These are phyloP conservation scores for Xerocomus cyaneibrunnescens DNA, from an alignment of 1,284 basidiomycete species.

Conservation along the genomic window DNA sequence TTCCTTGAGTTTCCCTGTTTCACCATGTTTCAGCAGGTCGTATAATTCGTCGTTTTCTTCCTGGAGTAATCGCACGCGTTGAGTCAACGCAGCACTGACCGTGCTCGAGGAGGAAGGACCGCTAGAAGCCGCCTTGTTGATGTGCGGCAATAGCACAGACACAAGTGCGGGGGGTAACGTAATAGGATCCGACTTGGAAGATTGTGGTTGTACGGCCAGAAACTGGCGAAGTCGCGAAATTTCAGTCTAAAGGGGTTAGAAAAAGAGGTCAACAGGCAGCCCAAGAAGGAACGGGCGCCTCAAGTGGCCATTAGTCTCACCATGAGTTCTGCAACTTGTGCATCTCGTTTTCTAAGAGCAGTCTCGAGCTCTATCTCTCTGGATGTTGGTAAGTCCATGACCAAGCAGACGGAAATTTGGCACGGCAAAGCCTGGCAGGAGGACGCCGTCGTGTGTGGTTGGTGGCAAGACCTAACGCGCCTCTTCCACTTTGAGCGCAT, in stretches of 20 bases:
- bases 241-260: slow-evolving; percentile 54
- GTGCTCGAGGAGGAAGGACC: slow-evolving; percentile 50
- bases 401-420: slow-evolving; percentile 16
- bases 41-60: slow-evolving; percentile 83
- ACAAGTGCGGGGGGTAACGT: slow-evolving; percentile 67
- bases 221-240: slow-evolving; percentile 63
- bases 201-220: slow-evolving; percentile 51
- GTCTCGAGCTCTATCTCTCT: slow-evolving; percentile 78
- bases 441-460: slow-evolving; percentile 29
- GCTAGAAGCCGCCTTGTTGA: slow-evolving; percentile 44
- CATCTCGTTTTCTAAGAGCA: slow-evolving; percentile 67
- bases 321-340: slow-evolving; percentile 64
- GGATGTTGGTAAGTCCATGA: slow-evolving; percentile 67
- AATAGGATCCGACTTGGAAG: slow-evolving; percentile 57
- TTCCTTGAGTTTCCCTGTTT: slow-evolving; percentile 75
- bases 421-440: slow-evolving; percentile 15
- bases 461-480: slow-evolving; percentile 34
- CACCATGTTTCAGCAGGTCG: slow-evolving; percentile 62
- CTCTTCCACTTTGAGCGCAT: slow-evolving; percentile 26
- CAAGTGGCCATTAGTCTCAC: slow-evolving; percentile 42
- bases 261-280: slow-evolving; percentile 20
- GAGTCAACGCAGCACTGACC: slow-evolving; percentile 66
- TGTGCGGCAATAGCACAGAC: slow-evolving; percentile 63
- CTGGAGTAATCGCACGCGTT: slow-evolving; percentile 67
- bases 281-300: slow-evolving; percentile 18